These are phyloP conservation scores for Leishmania braziliensis DNA, from an alignment of 208 protist genomes.

Conservation along the genomic window DNA sequence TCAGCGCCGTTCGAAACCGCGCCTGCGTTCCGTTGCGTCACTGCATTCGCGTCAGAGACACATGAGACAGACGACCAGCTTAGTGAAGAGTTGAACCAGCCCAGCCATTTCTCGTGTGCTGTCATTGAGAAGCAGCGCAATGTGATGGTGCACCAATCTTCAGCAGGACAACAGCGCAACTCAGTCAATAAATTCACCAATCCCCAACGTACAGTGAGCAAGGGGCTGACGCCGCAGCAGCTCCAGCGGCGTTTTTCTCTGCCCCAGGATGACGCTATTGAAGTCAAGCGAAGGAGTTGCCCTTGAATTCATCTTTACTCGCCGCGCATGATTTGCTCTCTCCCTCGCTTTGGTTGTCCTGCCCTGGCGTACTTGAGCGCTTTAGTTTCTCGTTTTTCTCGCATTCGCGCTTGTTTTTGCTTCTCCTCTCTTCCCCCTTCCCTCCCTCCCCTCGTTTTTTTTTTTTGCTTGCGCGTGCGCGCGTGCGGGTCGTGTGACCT, in stretches of 20 bases:
- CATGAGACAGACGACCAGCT: neutral
- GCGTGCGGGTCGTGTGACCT: neutral
- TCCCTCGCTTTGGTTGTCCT: neutral
- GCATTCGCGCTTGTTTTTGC: neutral
- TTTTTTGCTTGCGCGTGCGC: neutral
- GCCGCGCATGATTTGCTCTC: no score
- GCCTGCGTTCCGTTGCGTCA: neutral
- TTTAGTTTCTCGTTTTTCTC: neutral
- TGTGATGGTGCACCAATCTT: neutral
- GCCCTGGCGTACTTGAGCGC: neutral
- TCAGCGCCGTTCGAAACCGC: neutral
- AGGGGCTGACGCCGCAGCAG: neutral
- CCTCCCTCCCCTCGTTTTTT: no score
- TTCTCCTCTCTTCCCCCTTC: neutral
- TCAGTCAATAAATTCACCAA: neutral
- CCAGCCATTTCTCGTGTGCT: neutral
- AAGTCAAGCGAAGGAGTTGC: constrained; percentile 2
- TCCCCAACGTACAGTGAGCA: neutral
- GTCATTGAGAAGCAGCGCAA: neutral
- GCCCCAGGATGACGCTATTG: neutral
- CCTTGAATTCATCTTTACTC: neutral
- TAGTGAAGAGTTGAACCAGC: neutral
- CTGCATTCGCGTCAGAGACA: neutral
- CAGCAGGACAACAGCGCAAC: neutral
- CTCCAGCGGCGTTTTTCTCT: neutral